A percentile compares a stretch with the other conserved stretches of the same genome.
phyloP scores from a whole-genome alignment of 257 asterid genomes.

The Coffea canephora region DNA sequence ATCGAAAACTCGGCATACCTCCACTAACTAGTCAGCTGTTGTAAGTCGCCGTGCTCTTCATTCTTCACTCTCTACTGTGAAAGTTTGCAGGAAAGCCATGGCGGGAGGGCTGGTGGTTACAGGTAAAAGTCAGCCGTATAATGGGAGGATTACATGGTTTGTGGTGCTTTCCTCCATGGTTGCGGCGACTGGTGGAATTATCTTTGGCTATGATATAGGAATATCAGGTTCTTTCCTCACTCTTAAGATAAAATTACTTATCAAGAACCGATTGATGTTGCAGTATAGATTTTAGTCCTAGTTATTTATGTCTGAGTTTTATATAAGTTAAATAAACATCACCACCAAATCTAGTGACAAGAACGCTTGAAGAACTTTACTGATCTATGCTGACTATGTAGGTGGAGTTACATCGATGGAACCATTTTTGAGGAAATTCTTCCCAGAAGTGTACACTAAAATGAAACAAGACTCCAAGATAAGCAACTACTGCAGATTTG shows the following conservation, averaged over 20 bases:
- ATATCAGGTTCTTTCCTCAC: constrained; percentile 52
- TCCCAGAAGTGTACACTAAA: constrained; percentile 40
- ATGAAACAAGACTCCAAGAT: constrained; percentile 29
- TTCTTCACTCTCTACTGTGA: background rate
- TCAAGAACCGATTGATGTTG: background rate
- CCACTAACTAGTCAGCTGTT: background rate
- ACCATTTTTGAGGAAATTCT: constrained; percentile 47
- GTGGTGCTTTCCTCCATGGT: constrained; percentile 59
- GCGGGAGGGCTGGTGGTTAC: constrained; percentile 35
- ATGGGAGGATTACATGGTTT: constrained; percentile 57
- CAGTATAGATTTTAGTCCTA: too few species aligned
- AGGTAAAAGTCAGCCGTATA: constrained; percentile 32
- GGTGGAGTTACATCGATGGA: constrained; percentile 65
- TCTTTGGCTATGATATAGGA: constrained; percentile 87
- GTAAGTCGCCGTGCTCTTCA: background rate
- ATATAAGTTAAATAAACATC: background rate
- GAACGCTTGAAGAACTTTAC: background rate
- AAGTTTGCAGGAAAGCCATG: constrained; percentile 31
- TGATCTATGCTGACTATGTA: background rate
- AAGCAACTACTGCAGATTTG: constrained; percentile 59
- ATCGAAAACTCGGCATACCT: background rate
- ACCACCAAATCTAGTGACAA: too few species aligned
- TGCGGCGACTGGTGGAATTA: constrained; percentile 77
- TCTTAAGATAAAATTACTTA: background rate
- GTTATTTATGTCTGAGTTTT: too few species aligned